phyloP scores from a whole-genome alignment of 352 stramenopile genomes.

The Pythium vanterpoolii region DNA sequence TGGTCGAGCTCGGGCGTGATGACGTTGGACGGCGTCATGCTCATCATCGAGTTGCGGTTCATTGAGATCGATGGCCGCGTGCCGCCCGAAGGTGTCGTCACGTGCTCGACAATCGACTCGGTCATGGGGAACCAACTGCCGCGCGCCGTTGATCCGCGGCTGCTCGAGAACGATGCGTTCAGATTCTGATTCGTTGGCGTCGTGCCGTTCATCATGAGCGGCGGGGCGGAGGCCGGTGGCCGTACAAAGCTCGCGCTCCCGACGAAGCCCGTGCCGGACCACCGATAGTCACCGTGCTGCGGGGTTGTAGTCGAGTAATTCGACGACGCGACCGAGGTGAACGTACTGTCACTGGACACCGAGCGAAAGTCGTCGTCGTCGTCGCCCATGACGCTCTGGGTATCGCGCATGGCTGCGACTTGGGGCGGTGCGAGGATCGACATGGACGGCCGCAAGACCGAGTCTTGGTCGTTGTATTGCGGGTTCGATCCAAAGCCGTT shows the following conservation, averaged over 20 bases:
- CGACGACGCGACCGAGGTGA: constrained; percentile 52
- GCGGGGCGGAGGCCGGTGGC: constrained; percentile 17
- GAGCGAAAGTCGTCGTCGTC: constrained; percentile 80
- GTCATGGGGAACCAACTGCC: constrained; percentile 64
- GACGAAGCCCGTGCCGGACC: constrained; percentile 78
- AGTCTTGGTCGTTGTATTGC: constrained; percentile 63
- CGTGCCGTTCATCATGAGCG: constrained; percentile 15
- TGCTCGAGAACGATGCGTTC: constrained; percentile 29
- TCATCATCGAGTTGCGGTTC: constrained; percentile 44
- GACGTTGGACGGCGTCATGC: constrained; percentile 56
- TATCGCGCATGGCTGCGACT: constrained; percentile 36
- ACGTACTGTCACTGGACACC: constrained; percentile 59
- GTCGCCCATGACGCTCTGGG: constrained; percentile 68
- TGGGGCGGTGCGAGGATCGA: constrained; percentile 57
- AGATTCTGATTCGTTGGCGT: constrained; percentile 19
- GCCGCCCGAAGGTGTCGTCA: constrained; percentile 7
- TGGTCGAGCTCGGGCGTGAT: constrained; percentile 71
- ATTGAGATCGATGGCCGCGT: constrained; percentile 35
- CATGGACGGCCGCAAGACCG: constrained; percentile 49
- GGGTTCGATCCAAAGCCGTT: constrained; percentile 74
- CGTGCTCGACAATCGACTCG: constrained; percentile 19
- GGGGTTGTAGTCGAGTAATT: constrained; percentile 28
- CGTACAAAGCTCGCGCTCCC: constrained; percentile 58
- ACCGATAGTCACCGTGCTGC: constrained; percentile 57
- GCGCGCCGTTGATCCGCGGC: constrained; percentile 24